phyloP scores from a whole-genome alignment of 495 filamentous ascomycete species.

The Chaetomium tenue region DNA sequence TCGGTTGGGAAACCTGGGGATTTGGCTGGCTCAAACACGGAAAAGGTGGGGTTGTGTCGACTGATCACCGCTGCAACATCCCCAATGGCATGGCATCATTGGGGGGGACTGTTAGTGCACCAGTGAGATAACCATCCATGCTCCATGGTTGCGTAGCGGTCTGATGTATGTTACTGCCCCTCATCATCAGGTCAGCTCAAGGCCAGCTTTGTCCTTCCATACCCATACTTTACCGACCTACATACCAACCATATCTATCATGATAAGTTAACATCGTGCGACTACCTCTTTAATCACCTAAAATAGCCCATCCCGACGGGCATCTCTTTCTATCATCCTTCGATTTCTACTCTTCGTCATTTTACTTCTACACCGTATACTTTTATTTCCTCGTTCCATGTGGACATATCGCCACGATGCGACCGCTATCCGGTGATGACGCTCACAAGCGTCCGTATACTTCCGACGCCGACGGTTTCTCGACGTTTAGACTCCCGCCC shows the following conservation, averaged over 20 bases:
- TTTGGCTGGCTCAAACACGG: not conserved
- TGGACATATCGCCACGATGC: constrained; percentile 24
- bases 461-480: constrained; percentile 30
- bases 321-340: not conserved
- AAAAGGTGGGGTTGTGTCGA: constrained; percentile 17
- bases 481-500: constrained; percentile 29
- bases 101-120: not conserved
- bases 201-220: not conserved
- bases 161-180: too few relatives aligned
- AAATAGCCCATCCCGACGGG: not conserved
- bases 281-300: too few relatives aligned
- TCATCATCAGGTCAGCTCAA: not conserved
- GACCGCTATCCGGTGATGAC: constrained; percentile 32
- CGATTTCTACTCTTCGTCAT: not conserved
- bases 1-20: not conserved
- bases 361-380: not conserved
- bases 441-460: constrained; percentile 31
- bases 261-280: too few relatives aligned
- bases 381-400: constrained; percentile 14
- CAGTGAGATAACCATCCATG: too few relatives aligned
- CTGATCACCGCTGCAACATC: constrained; percentile 13
- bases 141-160: too few relatives aligned
- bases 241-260: not conserved
- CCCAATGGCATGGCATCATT: constrained; percentile 24
- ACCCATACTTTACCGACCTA: not conserved